A percentile compares a stretch with the other conserved stretches of the same genome.
Evolutionary conservation across 139 green algal genomes (phyloP).

Genomic region (Zygnema circumcarinatum): DNA sequence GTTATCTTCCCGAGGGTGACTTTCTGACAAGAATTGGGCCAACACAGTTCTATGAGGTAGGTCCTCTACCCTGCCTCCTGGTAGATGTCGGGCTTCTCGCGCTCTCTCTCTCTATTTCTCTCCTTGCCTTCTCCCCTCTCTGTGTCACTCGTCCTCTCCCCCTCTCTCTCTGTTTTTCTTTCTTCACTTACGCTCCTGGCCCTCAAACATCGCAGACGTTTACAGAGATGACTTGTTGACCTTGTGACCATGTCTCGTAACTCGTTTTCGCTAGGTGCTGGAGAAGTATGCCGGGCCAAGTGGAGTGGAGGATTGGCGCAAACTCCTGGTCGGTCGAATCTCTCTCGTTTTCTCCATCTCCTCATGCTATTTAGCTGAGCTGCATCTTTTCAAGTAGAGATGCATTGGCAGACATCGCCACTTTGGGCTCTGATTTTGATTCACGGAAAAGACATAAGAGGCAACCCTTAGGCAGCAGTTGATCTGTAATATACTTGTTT

Average conservation of each 20-base stretch:
- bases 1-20: conserved; percentile 88
- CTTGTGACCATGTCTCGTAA: no score
- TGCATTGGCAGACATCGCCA: no score
- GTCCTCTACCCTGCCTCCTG: conserved; percentile 13
- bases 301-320: conserved; percentile 59
- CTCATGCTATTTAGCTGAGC: background rate
- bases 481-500: no score
- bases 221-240: no score
- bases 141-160: background rate
- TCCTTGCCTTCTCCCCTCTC: background rate
- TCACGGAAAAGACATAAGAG: no score
- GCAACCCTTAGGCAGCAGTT: no score
- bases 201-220: no score
- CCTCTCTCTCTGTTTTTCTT: background rate
- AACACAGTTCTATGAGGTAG: conserved; percentile 66
- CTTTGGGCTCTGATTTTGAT: no score
- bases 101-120: background rate
- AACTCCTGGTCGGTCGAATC: conserved; percentile 60
- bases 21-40: conserved; percentile 78
- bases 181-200: background rate
- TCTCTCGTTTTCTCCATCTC: conserved; percentile 9
- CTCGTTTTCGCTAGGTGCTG: conserved; percentile 15
- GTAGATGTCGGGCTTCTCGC: background rate
- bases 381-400: no score
- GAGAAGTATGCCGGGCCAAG: conserved; percentile 26